Conservation (phyloP, 306 rosid species). For the Dalbergia oliveri region DNA sequence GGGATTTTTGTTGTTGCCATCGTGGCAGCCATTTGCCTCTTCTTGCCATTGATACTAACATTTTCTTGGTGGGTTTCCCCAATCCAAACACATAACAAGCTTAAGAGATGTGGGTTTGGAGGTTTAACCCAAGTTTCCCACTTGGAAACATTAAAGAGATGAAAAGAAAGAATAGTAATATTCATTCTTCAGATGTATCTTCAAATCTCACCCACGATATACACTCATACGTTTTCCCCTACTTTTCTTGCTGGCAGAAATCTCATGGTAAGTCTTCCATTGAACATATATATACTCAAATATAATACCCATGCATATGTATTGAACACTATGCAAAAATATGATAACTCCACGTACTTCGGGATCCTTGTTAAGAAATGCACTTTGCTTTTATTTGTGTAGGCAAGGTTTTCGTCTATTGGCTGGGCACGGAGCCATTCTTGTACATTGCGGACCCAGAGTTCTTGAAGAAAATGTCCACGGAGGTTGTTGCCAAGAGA, state of each 20-base stretch:
- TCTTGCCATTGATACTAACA: conserved; percentile 46
- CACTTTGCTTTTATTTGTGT: conserved; percentile 13
- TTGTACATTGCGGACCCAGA: conserved; percentile 77
- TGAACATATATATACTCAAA: background rate
- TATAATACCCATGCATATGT: background rate
- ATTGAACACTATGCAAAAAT: too few relatives aligned
- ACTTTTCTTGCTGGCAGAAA: conserved; percentile 76
- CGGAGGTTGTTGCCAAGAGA: conserved; percentile 66
- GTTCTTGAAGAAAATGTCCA: conserved; percentile 72
- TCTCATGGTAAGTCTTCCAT: conserved; percentile 62
- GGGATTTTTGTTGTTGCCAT: conserved; percentile 31
- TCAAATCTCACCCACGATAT: conserved; percentile 64
- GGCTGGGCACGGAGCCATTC: conserved; percentile 93
- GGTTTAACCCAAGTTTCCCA: conserved; percentile 87
- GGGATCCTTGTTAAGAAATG: background rate
- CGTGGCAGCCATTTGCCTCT: conserved; percentile 35
- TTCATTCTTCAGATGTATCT: conserved; percentile 28
- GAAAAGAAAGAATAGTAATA: conserved; percentile 50
- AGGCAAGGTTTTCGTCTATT: conserved; percentile 81
- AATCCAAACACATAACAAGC: conserved; percentile 49
- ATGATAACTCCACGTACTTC: background rate
- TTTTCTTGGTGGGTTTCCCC: conserved; percentile 73
- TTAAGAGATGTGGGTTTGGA: conserved; percentile 66
- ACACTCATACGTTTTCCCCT: conserved; percentile 74
- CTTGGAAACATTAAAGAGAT: conserved; percentile 77